Percentiles rank a stretch among this genome's conserved stretches.
phyloP scores from a whole-genome alignment of 176 grass and related monocot species.

The Poa pratensis region DNA sequence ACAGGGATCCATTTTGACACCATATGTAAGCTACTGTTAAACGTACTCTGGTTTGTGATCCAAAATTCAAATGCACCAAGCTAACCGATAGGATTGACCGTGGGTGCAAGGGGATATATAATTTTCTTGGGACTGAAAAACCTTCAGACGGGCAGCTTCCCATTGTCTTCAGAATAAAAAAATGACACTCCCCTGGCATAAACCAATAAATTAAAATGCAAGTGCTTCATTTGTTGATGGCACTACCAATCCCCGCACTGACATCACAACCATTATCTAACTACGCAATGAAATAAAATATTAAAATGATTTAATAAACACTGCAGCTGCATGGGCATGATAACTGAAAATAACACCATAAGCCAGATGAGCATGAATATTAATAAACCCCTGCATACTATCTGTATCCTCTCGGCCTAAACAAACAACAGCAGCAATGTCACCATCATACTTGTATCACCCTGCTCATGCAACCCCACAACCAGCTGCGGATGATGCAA shows the following conservation, averaged over 20 bases:
- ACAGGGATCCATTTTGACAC: neutral
- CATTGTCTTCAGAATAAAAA: neutral
- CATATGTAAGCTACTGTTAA: neutral
- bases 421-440: too few species aligned
- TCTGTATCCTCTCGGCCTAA: too few species aligned
- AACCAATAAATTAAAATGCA: neutral
- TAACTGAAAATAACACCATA: neutral
- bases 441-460: neutral
- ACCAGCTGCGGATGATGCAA: too few species aligned
- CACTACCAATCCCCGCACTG: neutral
- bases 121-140: neutral
- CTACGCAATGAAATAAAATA: neutral
- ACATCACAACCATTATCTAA: constrained; percentile 10
- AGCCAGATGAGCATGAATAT: too few species aligned
- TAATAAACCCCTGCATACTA: too few species aligned
- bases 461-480: neutral
- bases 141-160: neutral
- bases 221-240: neutral
- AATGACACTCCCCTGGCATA: neutral
- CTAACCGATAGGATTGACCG: neutral
- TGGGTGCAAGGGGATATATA: constrained; percentile 9
- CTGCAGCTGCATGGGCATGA: neutral
- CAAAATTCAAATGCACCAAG: neutral
- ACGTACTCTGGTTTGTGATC: neutral
- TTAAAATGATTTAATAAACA: constrained; percentile 8